A percentile compares a stretch with the other conserved stretches of the same genome.
Evolutionary conservation across 352 stramenopile species (phyloP).

Genomic region (Peronospora destructor): DNA sequence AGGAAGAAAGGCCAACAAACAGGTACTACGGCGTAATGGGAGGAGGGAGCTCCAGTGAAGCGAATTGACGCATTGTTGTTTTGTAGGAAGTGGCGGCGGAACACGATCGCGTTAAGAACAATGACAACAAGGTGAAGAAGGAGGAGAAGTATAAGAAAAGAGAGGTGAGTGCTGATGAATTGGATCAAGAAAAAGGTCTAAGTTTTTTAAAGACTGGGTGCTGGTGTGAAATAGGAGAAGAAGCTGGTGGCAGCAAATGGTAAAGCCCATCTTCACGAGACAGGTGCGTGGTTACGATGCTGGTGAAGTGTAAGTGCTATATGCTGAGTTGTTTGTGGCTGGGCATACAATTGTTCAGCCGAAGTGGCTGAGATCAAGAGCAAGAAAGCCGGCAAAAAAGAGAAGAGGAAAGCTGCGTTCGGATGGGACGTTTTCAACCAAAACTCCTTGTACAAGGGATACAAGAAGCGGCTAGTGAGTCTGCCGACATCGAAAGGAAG

Average conservation of each 20-base stretch:
- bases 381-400: constrained; percentile 67
- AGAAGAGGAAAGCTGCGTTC: constrained; percentile 75
- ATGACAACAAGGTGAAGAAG: constrained; percentile 57
- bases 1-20: constrained; percentile 71
- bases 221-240: constrained; percentile 35
- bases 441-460: constrained; percentile 77
- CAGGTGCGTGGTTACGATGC: constrained; percentile 28
- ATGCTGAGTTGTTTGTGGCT: constrained; percentile 1
- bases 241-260: constrained; percentile 36
- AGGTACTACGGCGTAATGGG: constrained; percentile 25
- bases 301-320: neutral
- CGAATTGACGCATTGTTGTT: neutral
- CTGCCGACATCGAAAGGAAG: constrained; percentile 34
- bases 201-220: neutral
- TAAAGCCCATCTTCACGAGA: constrained; percentile 58
- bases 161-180: constrained; percentile 25
- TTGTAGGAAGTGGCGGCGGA: constrained; percentile 61
- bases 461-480: constrained; percentile 73
- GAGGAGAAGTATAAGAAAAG: constrained; percentile 47
- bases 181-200: neutral
- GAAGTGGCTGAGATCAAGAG: constrained; percentile 45
- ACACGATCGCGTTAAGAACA: constrained; percentile 60
- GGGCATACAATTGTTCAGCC: constrained; percentile 22
- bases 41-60: neutral
- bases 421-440: constrained; percentile 84